A percentile compares a stretch with the other conserved stretches of the same genome.
phyloP scores from a whole-genome alignment of 1,139 yeast species.

The Yamadazyma taylorii region DNA sequence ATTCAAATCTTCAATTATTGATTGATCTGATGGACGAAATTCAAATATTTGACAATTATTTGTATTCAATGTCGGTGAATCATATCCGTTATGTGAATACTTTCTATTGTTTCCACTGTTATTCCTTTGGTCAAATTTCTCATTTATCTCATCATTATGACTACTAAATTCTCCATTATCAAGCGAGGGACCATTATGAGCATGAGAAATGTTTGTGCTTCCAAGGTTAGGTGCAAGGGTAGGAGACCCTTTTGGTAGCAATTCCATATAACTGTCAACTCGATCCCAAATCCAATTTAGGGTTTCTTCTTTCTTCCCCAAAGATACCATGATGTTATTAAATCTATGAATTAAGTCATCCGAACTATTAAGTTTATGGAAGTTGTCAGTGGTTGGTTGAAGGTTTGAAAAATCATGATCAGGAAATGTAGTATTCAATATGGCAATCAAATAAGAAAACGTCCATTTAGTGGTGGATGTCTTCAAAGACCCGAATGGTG shows the following conservation, averaged over 20 bases:
- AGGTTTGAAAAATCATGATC: constrained; percentile 90
- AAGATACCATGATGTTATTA: constrained; percentile 74
- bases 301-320: constrained; percentile 61
- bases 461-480: constrained; percentile 81
- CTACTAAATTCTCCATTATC: constrained; percentile 3
- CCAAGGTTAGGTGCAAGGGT: constrained; percentile 5
- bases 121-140: constrained; percentile 28
- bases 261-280: constrained; percentile 79
- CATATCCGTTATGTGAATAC: constrained; percentile 6
- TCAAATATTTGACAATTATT: constrained; percentile 76
- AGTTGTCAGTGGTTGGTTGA: constrained; percentile 80
- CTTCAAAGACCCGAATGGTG: constrained; percentile 94
- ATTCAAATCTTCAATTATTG: constrained; percentile 63
- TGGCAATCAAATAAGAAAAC: constrained; percentile 88
- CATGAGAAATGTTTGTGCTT: background rate
- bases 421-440: constrained; percentile 88
- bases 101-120: constrained; percentile 10
- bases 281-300: constrained; percentile 84
- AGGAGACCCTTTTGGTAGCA: constrained; percentile 32
- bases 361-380: constrained; percentile 42
- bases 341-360: constrained; percentile 68
- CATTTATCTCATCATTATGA: constrained; percentile 18
- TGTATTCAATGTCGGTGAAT: constrained; percentile 8
- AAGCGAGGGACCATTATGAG: background rate
- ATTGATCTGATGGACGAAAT: constrained; percentile 77